These are phyloP conservation scores for Cercospora beticola DNA, from an alignment of 2,329 filamentous ascomycete genomes.

Conservation along the genomic window DNA sequence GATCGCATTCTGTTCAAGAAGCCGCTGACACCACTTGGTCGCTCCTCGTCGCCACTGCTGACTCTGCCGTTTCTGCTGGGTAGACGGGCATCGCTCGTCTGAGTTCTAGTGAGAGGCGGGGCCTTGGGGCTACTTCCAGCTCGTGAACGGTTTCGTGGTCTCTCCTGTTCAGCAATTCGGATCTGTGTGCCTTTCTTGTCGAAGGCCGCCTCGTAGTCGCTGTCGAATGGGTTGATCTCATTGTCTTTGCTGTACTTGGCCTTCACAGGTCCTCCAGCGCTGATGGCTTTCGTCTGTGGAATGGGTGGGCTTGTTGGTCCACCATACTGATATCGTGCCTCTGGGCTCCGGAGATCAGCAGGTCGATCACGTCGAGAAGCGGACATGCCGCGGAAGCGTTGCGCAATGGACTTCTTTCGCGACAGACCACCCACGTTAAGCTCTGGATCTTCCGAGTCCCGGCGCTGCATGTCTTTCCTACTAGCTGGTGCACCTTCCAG, in stretches of 20 bases:
- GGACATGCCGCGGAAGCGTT: slow-evolving; percentile 83
- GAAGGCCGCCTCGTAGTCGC: slow-evolving; percentile 69
- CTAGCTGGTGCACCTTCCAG: slow-evolving; percentile 90
- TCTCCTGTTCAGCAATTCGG: slow-evolving; percentile 50
- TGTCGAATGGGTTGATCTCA: slow-evolving; percentile 70
- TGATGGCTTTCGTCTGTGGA: slow-evolving; percentile 33
- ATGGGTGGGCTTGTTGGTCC: slow-evolving; percentile 25
- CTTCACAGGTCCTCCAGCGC: slow-evolving; percentile 45
- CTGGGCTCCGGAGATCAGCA: slow-evolving; percentile 46
- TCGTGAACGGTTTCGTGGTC: slow-evolving; percentile 23
- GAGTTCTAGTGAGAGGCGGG: slow-evolving; percentile 19
- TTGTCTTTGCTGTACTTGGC: slow-evolving; percentile 38
- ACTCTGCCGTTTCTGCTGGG: slow-evolving; percentile 31
- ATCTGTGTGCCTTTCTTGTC: slow-evolving; percentile 64
- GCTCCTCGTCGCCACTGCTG: slow-evolving; percentile 46
- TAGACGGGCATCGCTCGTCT: slow-evolving; percentile 23
- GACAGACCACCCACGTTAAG: slow-evolving; percentile 56
- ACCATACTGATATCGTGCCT: slow-evolving; percentile 50
- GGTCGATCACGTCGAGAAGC: slow-evolving; percentile 57
- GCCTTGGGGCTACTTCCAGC: slow-evolving; percentile 62
- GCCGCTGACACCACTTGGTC: slow-evolving; percentile 47
- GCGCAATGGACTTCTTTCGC: slow-evolving; percentile 91
- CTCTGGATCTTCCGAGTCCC: slow-evolving; percentile 65
- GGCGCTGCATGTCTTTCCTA: slow-evolving; percentile 71
- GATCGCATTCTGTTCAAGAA: slow-evolving; percentile 80